Base-by-base conservation (phyloP, 139 green algal species). In the Diplosphaera chodatii region DNA sequence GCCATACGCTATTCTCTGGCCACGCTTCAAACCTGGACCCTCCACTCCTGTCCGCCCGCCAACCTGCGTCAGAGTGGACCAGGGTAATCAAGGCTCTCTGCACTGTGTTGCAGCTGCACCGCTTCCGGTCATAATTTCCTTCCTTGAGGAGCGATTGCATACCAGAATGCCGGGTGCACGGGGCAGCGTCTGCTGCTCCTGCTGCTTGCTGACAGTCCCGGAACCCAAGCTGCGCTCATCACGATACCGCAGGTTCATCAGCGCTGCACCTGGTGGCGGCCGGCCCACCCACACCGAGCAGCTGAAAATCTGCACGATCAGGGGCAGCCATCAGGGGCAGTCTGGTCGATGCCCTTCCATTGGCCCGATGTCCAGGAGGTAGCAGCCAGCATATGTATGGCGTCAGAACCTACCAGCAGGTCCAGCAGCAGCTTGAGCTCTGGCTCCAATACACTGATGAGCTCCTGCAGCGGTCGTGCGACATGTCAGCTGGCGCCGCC, bases 241-340 rank as follows among this genome's bases (percentile, higher is more conserved):
- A 0, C 92, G 76, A 72, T 89, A 96, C 1, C 92, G 74, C 70
- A 97, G 76, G 75, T 97, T 97, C 85, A 97, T 93, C 21, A 97
- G 83, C 25, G 86, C 76, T 33, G 80, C 91, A 72, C 92, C 92
- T 1, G 92, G 92, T 1, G 90, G 88, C 18, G 92, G 87, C 15
- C 72, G 64, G 66, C 82, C 84, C n/a, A 55, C 32, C 84, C 79
- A 85, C 16, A 94, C 74, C 1, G 87, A 88, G 37, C 87, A 78
- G 6, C 66, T 66, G 64, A 90, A 95, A 30, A 95, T 80, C 83
- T 91, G 82, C 41, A 73, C 20, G 13, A 63, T 1, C 30, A 66
- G 1, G 23, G 10, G 15, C 23, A 10, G n/a, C n/a, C n/a, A n/a
- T n/a, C n/a, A n/a, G n/a, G n/a, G n/a, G n/a, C n/a, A n/a, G n/a